Percentiles rank a stretch among this genome's conserved stretches.
Evolutionary conservation across 163 green algal genomes (phyloP).

Genomic region (Coccomyxa subellipsoidea): DNA sequence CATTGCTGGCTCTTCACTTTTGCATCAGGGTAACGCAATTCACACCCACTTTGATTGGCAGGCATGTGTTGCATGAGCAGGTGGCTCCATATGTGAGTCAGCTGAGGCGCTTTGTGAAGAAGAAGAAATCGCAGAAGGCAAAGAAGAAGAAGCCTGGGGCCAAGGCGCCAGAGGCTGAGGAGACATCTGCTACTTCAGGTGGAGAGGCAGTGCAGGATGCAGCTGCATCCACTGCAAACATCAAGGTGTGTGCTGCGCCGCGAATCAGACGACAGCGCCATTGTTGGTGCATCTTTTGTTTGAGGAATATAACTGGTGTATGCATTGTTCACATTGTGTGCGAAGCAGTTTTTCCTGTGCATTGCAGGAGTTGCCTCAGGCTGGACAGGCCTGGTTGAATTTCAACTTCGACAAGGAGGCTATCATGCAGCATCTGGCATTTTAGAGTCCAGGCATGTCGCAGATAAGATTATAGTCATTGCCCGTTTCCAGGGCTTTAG

Average conservation of each 20-base stretch:
- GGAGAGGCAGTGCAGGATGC: not conserved
- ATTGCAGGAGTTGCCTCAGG: not conserved
- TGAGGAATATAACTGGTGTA: too few relatives aligned
- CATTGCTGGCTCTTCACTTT: too few relatives aligned
- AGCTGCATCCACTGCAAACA: not conserved
- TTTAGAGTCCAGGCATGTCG: not conserved
- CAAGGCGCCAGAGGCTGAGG: not conserved
- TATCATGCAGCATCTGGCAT: slow-evolving; percentile 21
- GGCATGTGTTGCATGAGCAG: too few relatives aligned
- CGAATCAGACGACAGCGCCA: too few relatives aligned
- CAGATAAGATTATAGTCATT: too few relatives aligned
- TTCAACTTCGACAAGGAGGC: slow-evolving; percentile 23
- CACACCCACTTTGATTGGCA: too few relatives aligned
- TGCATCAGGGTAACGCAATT: too few relatives aligned
- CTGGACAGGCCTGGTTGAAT: slow-evolving; percentile 13
- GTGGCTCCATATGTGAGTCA: slow-evolving; percentile 46
- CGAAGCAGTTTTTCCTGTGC: not conserved
- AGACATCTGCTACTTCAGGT: not conserved
- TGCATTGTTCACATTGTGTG: too few relatives aligned
- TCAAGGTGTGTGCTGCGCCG: not conserved
- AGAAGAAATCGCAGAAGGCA: not conserved
- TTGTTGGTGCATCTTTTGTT: too few relatives aligned
- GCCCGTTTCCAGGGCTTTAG: too few relatives aligned
- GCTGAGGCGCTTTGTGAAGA: slow-evolving; percentile 44
- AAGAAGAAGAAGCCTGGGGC: not conserved